These are phyloP conservation scores for Ilex paraguariensis DNA, from an alignment of 305 asterid genomes.

Conservation along the genomic window DNA sequence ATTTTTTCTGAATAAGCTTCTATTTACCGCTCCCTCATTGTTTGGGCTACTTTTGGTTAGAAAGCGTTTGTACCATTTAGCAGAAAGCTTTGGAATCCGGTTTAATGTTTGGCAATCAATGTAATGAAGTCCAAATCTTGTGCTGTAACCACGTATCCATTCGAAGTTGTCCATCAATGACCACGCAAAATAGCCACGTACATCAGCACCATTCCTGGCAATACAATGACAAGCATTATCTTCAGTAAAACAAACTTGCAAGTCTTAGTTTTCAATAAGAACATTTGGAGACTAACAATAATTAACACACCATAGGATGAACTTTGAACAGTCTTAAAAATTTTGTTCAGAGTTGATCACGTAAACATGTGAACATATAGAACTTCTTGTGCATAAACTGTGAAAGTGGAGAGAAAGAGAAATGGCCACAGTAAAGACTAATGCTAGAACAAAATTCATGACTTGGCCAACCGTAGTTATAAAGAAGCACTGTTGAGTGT, in stretches of 20 bases:
- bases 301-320: neutral
- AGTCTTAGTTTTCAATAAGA: neutral
- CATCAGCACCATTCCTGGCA: conserved; percentile 33
- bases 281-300: neutral
- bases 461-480: too few species aligned
- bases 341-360: neutral
- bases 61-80: conserved; percentile 24
- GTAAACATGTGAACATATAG: too few species aligned
- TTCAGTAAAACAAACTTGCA: too few species aligned
- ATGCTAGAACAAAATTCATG: too few species aligned
- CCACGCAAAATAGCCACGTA: conserved; percentile 35
- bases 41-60: conserved; percentile 9
- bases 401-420: neutral
- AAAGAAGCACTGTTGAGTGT: too few species aligned
- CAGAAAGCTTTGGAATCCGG: conserved; percentile 22
- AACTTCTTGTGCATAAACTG: neutral
- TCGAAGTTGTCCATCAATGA: conserved; percentile 29
- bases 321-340: neutral
- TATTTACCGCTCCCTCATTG: neutral
- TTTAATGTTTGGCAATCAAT: conserved; percentile 14
- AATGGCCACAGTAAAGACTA: neutral
- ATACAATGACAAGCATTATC: neutral
- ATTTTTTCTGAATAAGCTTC: neutral
- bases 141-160: conserved; percentile 24
- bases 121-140: conserved; percentile 29